Conservation (phyloP, 257 asterid species). For the Thymus quinquecostatus region DNA sequence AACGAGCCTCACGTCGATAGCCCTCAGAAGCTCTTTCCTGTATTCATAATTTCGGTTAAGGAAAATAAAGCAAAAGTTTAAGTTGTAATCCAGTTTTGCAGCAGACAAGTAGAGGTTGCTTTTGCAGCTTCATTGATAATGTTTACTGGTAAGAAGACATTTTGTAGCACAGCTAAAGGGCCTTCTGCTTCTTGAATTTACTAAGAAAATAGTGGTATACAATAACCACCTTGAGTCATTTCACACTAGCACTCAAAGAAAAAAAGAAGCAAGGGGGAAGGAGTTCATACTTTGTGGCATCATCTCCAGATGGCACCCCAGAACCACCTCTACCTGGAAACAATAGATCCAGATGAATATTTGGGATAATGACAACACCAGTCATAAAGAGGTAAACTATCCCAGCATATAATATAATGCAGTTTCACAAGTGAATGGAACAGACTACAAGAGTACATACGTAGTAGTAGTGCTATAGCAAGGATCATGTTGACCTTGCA, state of each 20-base stretch:
- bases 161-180: neutral
- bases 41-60: slow-evolving; percentile 19
- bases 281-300: slow-evolving; percentile 80
- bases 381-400: neutral
- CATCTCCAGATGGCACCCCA: slow-evolving; percentile 59
- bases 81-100: neutral
- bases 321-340: slow-evolving; percentile 67
- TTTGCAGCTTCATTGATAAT: neutral
- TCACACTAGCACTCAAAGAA: neutral
- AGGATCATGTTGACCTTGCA: too few relatives aligned
- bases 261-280: slow-evolving; percentile 21
- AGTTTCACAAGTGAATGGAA: neutral
- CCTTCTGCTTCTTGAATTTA: neutral
- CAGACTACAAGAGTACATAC: neutral
- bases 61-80: neutral
- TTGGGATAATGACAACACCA: slow-evolving; percentile 19
- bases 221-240: neutral
- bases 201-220: too few relatives aligned
- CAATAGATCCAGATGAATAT: slow-evolving; percentile 20
- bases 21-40: slow-evolving; percentile 94
- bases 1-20: slow-evolving; percentile 84
- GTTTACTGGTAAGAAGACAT: neutral
- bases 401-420: neutral
- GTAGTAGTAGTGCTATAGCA: neutral
- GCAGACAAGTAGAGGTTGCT: neutral